A percentile compares a stretch with the other conserved stretches of the same genome.
Evolutionary conservation across 2,329 filamentous ascomycete species (phyloP).

Genomic region (Aspergillus sergii): DNA sequence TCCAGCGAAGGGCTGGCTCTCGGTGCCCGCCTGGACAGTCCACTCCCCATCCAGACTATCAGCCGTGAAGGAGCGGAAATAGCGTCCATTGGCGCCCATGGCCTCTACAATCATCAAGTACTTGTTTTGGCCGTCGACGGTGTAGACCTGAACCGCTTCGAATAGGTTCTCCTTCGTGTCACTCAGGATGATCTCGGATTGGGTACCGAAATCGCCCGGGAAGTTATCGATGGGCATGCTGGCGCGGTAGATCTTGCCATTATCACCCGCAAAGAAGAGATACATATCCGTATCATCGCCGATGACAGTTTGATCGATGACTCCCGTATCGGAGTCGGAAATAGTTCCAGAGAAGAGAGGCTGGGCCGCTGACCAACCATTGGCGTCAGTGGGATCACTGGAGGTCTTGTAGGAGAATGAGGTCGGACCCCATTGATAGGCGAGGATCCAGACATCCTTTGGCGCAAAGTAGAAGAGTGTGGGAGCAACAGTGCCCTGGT

Average conservation of each 20-base stretch:
- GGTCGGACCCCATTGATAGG: constrained; percentile 65
- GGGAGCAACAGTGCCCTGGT: constrained; percentile 55
- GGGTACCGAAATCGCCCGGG: constrained; percentile 61
- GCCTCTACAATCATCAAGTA: constrained; percentile 72
- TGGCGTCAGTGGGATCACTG: constrained; percentile 58
- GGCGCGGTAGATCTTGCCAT: constrained; percentile 66
- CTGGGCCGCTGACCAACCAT: constrained; percentile 59
- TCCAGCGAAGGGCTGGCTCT: constrained; percentile 65
- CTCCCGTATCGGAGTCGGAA: constrained; percentile 52
- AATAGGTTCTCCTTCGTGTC: constrained; percentile 62
- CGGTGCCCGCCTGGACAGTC: constrained; percentile 59
- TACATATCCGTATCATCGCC: constrained; percentile 65
- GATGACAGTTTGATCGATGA: constrained; percentile 67
- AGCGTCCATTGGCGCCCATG: constrained; percentile 60
- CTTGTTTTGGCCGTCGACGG: constrained; percentile 53
- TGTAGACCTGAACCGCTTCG: constrained; percentile 70
- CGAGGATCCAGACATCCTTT: constrained; percentile 65
- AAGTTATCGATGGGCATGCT: constrained; percentile 66
- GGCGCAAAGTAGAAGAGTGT: constrained; percentile 66
- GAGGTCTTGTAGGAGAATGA: constrained; percentile 65
- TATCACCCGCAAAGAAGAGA: constrained; percentile 69
- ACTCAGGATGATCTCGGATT: constrained; percentile 53
- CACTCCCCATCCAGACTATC: constrained; percentile 59
- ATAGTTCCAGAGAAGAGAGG: constrained; percentile 61
- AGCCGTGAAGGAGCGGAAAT: constrained; percentile 69